A percentile compares a stretch with the other conserved stretches of the same genome.
phyloP scores from a whole-genome alignment of 257 asterid species.

The Ballota nigra region DNA sequence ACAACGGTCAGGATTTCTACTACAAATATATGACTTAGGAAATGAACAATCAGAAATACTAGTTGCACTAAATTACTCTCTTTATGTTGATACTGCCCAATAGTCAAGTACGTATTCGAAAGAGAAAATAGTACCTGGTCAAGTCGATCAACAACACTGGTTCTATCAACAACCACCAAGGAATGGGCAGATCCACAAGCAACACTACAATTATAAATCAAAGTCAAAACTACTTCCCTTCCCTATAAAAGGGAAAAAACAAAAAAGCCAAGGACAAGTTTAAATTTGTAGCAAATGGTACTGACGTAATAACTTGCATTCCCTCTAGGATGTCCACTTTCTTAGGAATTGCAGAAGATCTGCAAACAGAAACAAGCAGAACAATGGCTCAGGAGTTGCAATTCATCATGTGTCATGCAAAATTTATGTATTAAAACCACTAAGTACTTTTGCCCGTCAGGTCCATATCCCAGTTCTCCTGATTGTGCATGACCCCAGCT shows the following conservation, averaged over 20 bases:
- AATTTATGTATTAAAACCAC: constrained; percentile 19
- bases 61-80: background rate
- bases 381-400: constrained; percentile 10
- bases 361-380: constrained; percentile 30
- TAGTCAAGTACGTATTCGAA: background rate
- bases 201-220: constrained; percentile 49
- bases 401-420: constrained; percentile 11
- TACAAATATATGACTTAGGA: too few species aligned
- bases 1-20: background rate
- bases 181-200: constrained; percentile 93
- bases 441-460: constrained; percentile 76
- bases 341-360: constrained; percentile 92
- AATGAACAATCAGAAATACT: too few species aligned
- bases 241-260: background rate
- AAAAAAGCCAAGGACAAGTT: background rate
- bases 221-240: constrained; percentile 6
- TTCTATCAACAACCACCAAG: constrained; percentile 76
- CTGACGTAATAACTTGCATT: constrained; percentile 85
- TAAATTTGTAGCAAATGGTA: background rate
- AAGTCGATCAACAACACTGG: constrained; percentile 57
- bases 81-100: background rate
- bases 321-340: constrained; percentile 89
- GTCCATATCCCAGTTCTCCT: constrained; percentile 98
- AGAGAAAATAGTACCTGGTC: constrained; percentile 56
- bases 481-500: constrained; percentile 98